phyloP scores from a whole-genome alignment of 345 rosid species.

The Alliaria petiolata region DNA sequence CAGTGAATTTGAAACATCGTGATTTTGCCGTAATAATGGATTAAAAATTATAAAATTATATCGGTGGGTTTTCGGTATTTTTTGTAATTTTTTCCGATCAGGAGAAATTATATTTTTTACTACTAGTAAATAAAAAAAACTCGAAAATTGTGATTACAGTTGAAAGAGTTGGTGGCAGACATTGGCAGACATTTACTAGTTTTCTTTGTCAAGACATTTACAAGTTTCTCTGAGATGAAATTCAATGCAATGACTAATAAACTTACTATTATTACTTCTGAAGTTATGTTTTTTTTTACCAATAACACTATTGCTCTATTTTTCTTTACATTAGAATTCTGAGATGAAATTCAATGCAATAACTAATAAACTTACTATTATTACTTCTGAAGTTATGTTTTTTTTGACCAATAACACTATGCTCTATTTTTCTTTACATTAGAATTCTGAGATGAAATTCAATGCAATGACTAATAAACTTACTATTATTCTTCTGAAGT shows the following conservation, averaged over 20 bases:
- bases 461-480: slow-evolving; percentile 17
- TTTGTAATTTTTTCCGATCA: slow-evolving; percentile 2
- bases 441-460: not conserved
- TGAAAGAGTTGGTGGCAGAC: slow-evolving; percentile 25
- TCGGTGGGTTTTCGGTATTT: not conserved
- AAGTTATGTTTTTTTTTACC: slow-evolving; percentile 1
- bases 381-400: not conserved
- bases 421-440: not conserved
- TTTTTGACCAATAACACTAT: not conserved
- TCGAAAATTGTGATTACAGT: slow-evolving; percentile 19
- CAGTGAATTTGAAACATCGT: slow-evolving; percentile 38
- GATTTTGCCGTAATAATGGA: slow-evolving; percentile 21
- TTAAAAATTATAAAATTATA: not conserved
- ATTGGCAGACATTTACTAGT: slow-evolving; percentile 23
- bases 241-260: slow-evolving; percentile 18
- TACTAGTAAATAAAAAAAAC: not conserved
- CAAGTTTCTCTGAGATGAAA: not conserved
- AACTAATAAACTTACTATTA: slow-evolving; percentile 1
- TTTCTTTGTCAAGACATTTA: slow-evolving; percentile 8
- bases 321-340: not conserved
- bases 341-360: slow-evolving; percentile 16
- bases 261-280: not conserved
- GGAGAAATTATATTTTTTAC: not conserved
- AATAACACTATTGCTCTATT: not conserved
- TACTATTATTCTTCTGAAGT: not conserved